phyloP scores from a whole-genome alignment of 257 asterid species.

The Linaria vulgaris region DNA sequence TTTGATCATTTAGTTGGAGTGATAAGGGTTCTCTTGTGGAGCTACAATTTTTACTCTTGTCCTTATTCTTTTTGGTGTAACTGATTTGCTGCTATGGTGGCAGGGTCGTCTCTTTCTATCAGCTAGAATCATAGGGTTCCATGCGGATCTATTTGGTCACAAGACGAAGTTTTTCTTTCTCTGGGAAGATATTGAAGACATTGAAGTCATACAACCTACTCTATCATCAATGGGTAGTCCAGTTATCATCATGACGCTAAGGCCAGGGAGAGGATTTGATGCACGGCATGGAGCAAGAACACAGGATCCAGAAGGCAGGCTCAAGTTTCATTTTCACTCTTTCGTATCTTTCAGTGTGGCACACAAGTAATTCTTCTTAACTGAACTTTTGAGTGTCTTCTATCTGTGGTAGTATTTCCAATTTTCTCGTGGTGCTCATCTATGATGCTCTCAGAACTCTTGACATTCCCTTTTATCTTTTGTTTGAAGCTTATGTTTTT shows the following conservation, averaged over 20 bases:
- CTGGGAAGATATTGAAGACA: slow-evolving; percentile 98
- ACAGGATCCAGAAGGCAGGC: slow-evolving; percentile 85
- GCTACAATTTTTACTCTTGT: slow-evolving; percentile 4
- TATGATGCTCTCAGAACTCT: too few species aligned
- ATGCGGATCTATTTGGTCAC: slow-evolving; percentile 91
- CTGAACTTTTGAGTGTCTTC: too few species aligned
- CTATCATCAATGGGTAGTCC: slow-evolving; percentile 99
- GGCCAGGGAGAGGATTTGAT: slow-evolving; percentile 88
- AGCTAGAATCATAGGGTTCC: slow-evolving; percentile 97
- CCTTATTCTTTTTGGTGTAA: slow-evolving; percentile 24
- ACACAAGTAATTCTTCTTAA: slow-evolving; percentile 52
- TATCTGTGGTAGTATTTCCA: too few species aligned
- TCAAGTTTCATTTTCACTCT: slow-evolving; percentile 89
- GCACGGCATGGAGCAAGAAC: slow-evolving; percentile 95
- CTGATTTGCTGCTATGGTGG: slow-evolving; percentile 26
- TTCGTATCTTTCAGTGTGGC: slow-evolving; percentile 92
- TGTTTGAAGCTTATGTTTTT: too few species aligned
- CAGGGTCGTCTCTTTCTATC: slow-evolving; percentile 98
- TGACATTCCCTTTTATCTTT: too few species aligned
- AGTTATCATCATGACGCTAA: slow-evolving; percentile 64
- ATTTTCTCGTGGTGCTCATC: too few species aligned
- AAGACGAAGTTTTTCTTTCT: slow-evolving; percentile 92
- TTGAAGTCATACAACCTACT: slow-evolving; percentile 81
- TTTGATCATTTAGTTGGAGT: neutral
- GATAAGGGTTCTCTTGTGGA: neutral